Evolutionary conservation across 2,329 filamentous ascomycete genomes (phyloP).

Genomic region (Cladophialophora bantiana): DNA sequence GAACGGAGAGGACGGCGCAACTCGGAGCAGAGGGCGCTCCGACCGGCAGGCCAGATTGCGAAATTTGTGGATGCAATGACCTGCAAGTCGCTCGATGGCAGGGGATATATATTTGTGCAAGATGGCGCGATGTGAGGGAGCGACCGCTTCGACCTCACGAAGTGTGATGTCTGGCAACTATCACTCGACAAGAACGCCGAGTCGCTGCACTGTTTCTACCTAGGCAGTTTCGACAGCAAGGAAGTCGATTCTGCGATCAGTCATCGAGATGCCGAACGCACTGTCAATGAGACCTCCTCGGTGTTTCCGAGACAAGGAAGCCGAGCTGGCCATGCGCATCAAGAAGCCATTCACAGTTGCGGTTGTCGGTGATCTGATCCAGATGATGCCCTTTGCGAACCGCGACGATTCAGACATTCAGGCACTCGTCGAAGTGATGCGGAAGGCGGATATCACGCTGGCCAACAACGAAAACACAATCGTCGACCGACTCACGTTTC

Average conservation of each 20-base stretch:
- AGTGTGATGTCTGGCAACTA: background rate
- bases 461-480: constrained; percentile 15
- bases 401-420: constrained; percentile 13
- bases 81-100: background rate
- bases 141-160: background rate
- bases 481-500: constrained; percentile 12
- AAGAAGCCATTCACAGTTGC: constrained; percentile 2
- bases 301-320: constrained; percentile 6
- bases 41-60: background rate
- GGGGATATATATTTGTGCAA: background rate
- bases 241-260: background rate
- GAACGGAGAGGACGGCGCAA: background rate
- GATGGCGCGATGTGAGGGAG: background rate
- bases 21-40: background rate
- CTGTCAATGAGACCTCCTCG: constrained; percentile 6
- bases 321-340: constrained; percentile 11
- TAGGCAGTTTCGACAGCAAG: background rate
- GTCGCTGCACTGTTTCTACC: background rate
- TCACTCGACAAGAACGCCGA: background rate
- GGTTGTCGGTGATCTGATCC: constrained; percentile 13
- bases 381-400: constrained; percentile 4
- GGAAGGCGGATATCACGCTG: constrained; percentile 7
- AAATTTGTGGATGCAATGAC: background rate
- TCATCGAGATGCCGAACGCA: constrained; percentile 3
- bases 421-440: constrained; percentile 1